phyloP scores from a whole-genome alignment of 257 asterid species.

The Asclepias syriaca region DNA sequence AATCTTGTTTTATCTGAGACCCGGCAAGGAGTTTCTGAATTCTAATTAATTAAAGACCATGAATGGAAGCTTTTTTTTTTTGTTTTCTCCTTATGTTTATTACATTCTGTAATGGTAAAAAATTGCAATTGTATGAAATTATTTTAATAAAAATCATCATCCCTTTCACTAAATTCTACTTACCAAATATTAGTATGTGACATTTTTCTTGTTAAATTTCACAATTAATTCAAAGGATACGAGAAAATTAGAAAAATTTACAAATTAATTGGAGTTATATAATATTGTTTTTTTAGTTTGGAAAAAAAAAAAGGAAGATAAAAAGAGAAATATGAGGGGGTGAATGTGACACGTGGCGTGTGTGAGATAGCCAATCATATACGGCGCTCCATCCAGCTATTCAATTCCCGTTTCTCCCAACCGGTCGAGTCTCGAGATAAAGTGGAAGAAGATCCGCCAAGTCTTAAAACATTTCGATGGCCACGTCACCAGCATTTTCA shows the following conservation, averaged over 20 bases:
- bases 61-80: too few species aligned
- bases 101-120: too few species aligned
- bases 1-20: neutral
- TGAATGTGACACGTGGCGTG: neutral
- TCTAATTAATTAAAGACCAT: too few species aligned
- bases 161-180: too few species aligned
- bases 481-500: slow-evolving; percentile 33
- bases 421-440: slow-evolving; percentile 15
- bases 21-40: too few species aligned
- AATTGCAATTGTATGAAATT: too few species aligned
- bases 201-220: too few species aligned
- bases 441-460: slow-evolving; percentile 1
- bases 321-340: neutral
- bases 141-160: too few species aligned
- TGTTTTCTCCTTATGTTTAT: too few species aligned
- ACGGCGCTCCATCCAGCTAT: neutral
- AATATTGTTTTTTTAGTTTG: neutral
- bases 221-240: too few species aligned
- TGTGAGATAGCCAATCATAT: neutral
- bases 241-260: too few species aligned
- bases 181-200: too few species aligned
- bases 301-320: neutral
- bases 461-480: slow-evolving; percentile 10
- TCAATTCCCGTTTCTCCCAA: neutral
- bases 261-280: neutral